Evolutionary conservation across 176 grass and related monocot genomes (phyloP).

Genomic region (Musa troglodytarum): DNA sequence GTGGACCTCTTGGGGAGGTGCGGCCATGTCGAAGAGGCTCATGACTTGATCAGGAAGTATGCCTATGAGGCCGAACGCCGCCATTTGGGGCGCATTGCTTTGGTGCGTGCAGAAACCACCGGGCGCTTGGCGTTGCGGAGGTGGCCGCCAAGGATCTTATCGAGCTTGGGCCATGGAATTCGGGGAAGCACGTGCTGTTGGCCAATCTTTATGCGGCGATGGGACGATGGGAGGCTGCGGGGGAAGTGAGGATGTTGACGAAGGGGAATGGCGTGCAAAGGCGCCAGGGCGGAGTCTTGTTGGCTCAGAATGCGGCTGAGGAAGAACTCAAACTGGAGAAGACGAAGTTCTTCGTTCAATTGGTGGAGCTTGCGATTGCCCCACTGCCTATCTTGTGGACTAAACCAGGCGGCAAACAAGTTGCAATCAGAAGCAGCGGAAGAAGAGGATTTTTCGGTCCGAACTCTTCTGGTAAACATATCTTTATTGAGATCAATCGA

Average conservation of each 20-base stretch:
- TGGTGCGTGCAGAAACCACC: slow-evolving; percentile 31
- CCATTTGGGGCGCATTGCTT: slow-evolving; percentile 47
- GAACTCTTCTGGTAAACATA: no score
- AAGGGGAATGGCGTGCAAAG: slow-evolving; percentile 49
- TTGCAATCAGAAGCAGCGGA: no score
- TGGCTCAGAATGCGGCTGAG: background rate
- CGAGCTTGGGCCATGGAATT: slow-evolving; percentile 50
- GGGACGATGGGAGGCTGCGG: slow-evolving; percentile 40
- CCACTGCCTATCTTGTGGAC: no score
- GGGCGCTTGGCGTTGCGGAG: slow-evolving; percentile 34
- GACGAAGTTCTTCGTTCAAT: no score
- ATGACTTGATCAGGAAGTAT: slow-evolving; percentile 30
- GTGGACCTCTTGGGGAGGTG: slow-evolving; percentile 54
- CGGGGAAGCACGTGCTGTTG: slow-evolving; percentile 50
- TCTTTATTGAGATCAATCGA: background rate
- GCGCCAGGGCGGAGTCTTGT: slow-evolving; percentile 39
- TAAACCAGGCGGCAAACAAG: no score
- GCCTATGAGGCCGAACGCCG: slow-evolving; percentile 44
- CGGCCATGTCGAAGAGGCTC: slow-evolving; percentile 39
- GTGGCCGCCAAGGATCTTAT: slow-evolving; percentile 55
- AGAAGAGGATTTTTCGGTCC: no score
- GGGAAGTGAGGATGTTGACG: slow-evolving; percentile 37
- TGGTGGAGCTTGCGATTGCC: no score
- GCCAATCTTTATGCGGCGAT: slow-evolving; percentile 49
- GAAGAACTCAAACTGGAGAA: no score